Conservation (phyloP, 257 asterid genomes). For the Rauvolfia tetraphylla region DNA sequence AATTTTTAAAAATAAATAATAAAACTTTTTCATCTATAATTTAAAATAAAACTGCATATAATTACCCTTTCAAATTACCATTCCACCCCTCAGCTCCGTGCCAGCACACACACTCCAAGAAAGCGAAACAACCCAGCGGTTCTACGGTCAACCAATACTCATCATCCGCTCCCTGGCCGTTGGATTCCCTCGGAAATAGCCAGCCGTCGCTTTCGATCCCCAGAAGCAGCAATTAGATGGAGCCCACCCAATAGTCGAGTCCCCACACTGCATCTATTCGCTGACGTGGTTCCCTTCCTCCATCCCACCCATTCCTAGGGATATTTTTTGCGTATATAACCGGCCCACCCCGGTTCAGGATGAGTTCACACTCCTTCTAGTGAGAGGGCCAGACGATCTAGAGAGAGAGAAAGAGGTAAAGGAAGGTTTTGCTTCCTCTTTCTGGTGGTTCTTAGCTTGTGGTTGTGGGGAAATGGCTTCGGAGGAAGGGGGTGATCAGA, state of each 20-base stretch:
- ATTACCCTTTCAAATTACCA: no score
- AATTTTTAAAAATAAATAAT: no score
- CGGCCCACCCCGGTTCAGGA: neutral
- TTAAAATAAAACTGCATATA: no score
- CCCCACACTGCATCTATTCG: neutral
- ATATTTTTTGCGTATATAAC: slow-evolving; percentile 5
- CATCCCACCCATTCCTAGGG: neutral
- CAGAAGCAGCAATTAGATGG: neutral
- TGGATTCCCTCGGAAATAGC: slow-evolving; percentile 20
- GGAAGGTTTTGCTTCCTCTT: neutral
- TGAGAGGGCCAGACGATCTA: neutral
- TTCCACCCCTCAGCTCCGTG: no score
- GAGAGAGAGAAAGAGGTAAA: slow-evolving; percentile 12
- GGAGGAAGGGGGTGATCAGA: slow-evolving; percentile 23
- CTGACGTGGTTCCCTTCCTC: slow-evolving; percentile 9
- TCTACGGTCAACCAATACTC: slow-evolving; percentile 2
- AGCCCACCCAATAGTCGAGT: neutral
- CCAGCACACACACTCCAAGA: no score
- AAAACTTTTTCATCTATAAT: no score
- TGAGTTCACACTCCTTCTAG: neutral
- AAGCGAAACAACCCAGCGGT: neutral
- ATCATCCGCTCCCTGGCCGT: slow-evolving; percentile 14
- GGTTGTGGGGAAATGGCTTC: slow-evolving; percentile 22
- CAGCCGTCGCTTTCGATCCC: slow-evolving; percentile 34
- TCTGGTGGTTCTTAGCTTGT: neutral